Evolutionary conservation across 257 asterid genomes (phyloP).

Genomic region (Przewalskia tangutica): DNA sequence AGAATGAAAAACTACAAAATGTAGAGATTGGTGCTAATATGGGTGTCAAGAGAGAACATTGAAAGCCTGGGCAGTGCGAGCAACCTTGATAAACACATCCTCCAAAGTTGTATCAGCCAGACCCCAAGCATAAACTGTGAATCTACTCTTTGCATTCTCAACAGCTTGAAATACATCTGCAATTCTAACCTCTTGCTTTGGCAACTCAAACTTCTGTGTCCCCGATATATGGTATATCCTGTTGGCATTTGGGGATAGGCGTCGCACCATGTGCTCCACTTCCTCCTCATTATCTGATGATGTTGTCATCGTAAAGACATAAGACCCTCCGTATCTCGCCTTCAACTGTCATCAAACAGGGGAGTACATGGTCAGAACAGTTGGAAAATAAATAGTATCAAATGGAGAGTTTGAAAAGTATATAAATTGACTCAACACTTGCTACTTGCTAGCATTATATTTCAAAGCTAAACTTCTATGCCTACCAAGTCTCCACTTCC

Average conservation of each 20-base stretch:
- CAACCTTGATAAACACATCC: conserved; percentile 94
- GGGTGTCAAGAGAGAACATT: conserved; percentile 39
- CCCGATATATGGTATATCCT: conserved; percentile 85
- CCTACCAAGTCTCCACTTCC: not conserved
- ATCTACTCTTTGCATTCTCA: conserved; percentile 69
- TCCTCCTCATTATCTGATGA: conserved; percentile 56
- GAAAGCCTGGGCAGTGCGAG: conserved; percentile 62
- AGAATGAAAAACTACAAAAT: not conserved
- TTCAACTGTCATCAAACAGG: conserved; percentile 48
- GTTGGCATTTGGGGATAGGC: conserved; percentile 59
- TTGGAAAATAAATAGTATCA: not conserved
- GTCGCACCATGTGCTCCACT: conserved; percentile 49
- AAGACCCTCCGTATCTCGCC: conserved; percentile 91
- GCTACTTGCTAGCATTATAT: not conserved
- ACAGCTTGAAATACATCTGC: conserved; percentile 84
- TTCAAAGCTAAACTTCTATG: not conserved
- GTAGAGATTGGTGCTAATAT: not conserved
- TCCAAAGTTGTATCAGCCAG: conserved; percentile 86
- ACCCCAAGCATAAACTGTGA: conserved; percentile 94
- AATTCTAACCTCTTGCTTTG: conserved; percentile 67
- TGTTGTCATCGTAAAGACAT: conserved; percentile 88
- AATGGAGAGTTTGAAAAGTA: not conserved
- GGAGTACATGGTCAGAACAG: not conserved
- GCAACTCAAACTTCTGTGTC: conserved; percentile 87
- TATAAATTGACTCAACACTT: not conserved